Evolutionary conservation across 1,284 basidiomycete genomes (phyloP).

Genomic region (Cryptococcus sp.): DNA sequence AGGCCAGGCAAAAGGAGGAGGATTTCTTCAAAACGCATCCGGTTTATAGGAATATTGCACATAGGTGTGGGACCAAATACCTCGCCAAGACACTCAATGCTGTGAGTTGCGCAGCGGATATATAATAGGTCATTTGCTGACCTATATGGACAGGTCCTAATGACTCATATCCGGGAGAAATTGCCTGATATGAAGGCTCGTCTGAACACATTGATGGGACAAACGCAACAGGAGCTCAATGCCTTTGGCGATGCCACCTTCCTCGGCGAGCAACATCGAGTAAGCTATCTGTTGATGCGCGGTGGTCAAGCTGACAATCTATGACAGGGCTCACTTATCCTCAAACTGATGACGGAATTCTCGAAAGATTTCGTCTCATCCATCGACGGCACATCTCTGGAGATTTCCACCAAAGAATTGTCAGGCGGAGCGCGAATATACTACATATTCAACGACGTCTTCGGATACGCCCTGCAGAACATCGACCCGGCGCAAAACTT

Average conservation of each 20-base stretch:
- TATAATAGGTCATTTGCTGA: not conserved
- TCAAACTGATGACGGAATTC: constrained; percentile 98
- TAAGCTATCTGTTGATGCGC: constrained; percentile 30
- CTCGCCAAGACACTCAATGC: constrained; percentile 93
- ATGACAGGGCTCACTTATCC: constrained; percentile 78
- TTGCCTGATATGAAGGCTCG: constrained; percentile 99
- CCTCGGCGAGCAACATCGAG: constrained; percentile 87
- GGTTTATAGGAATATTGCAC: constrained; percentile 93
- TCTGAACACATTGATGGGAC: constrained; percentile 96
- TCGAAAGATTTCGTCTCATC: constrained; percentile 96
- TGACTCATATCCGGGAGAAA: constrained; percentile 98
- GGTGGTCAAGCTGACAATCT: not conserved
- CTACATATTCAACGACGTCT: constrained; percentile 99
- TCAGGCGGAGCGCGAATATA: constrained; percentile 98
- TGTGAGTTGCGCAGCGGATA: constrained; percentile 56
- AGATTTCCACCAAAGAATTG: constrained; percentile 97
- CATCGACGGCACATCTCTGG: constrained; percentile 96
- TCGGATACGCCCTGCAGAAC: constrained; percentile 84
- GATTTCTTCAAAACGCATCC: constrained; percentile 91
- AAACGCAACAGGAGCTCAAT: constrained; percentile 97
- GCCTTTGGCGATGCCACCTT: constrained; percentile 93
- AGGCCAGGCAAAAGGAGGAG: constrained; percentile 80
- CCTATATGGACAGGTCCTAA: constrained; percentile 66
- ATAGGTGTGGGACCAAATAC: constrained; percentile 95
- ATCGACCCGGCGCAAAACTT: constrained; percentile 92